Percentiles rank a stretch among this genome's conserved stretches.
Conservation (phyloP, 163 green algal species). For the Scenedesmus sp. region DNA sequence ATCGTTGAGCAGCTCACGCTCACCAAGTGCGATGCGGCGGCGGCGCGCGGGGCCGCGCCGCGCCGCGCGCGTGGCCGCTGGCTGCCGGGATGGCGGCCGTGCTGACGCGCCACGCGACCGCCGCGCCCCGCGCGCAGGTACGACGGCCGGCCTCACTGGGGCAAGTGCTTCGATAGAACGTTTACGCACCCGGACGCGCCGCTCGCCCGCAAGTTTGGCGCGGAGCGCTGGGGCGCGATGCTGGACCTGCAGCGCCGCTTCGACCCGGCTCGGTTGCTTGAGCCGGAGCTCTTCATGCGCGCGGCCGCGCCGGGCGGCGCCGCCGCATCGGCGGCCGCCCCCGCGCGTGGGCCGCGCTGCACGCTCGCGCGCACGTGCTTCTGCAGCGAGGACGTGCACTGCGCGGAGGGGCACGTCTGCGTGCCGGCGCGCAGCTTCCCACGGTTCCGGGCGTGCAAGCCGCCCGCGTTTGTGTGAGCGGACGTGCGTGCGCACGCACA, state of each 20-base stretch:
- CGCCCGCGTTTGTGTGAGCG: not conserved
- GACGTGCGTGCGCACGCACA: too few relatives aligned
- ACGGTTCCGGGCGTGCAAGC: slow-evolving; percentile 30
- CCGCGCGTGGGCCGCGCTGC: not conserved
- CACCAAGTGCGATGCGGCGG: too few relatives aligned
- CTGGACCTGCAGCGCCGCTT: not conserved
- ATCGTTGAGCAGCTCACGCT: not conserved
- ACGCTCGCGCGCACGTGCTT: slow-evolving; percentile 9
- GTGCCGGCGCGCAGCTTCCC: slow-evolving; percentile 8
- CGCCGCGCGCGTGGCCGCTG: too few relatives aligned
- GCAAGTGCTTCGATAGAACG: slow-evolving; percentile 44
- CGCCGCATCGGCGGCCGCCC: not conserved
- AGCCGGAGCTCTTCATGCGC: slow-evolving; percentile 16
- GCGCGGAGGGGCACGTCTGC: slow-evolving; percentile 7
- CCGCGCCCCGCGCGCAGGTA: not conserved
- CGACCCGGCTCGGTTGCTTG: slow-evolving; percentile 16
- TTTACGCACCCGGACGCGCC: slow-evolving; percentile 27
- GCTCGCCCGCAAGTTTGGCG: not conserved
- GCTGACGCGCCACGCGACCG: not conserved
- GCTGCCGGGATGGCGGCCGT: too few relatives aligned
- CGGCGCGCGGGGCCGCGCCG: too few relatives aligned
- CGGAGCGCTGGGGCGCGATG: not conserved
- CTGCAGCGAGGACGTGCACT: slow-evolving; percentile 28
- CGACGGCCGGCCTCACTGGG: slow-evolving; percentile 24
- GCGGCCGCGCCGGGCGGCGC: not conserved